Evolutionary conservation across 352 stramenopile genomes (phyloP), one percentile per base, ranked within the genome.

Genomic region (Globisporangium abappressorium): DNA sequence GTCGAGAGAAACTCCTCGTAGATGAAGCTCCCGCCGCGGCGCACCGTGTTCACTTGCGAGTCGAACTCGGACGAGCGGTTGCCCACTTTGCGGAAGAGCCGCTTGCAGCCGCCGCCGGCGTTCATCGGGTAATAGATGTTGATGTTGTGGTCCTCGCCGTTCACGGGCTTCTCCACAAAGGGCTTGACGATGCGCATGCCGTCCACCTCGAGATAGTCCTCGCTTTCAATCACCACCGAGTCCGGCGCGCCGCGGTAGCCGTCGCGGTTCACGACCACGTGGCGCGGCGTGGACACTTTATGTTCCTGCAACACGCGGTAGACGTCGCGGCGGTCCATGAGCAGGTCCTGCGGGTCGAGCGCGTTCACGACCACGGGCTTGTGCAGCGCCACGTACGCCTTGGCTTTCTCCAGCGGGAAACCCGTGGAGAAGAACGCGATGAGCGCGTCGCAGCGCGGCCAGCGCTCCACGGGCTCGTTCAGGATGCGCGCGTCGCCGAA

Each of bases 91-190:
- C 98, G 94, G 84, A 99, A 99, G 0, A 99, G 85, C 53, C 98
- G 93, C 76, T 99, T 99, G 76, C 96, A 98, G 34, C 98, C 98
- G 36, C 98, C 98, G n/a, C 98, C 98, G 22, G 97, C 97, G 60
- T 86, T 98, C 71, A 97, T 98, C 1, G 98, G 98, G 78, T 99
- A 99, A 79, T 99, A 99, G 64, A 99, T 99, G 76, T 98, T 82
- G 71, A 99, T 98, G 76, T 99, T 99, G 80, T 99, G 98, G 82
- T 99, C 96, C 70, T 99, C 98, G 26, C 95, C 97, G 76, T 99
- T 92, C 24, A 99, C 97, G 1, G 98, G 98, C 72, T 99, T 99
- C 78, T 99, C 98, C 6, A 99, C 98, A 71, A 99, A 99, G 9
- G 98, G 98, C 79, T 99, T 99, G 72, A 97, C 76, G 55, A 99